phyloP scores from a whole-genome alignment of 768 basidiomycete species.

The Pisolithus sp. region DNA sequence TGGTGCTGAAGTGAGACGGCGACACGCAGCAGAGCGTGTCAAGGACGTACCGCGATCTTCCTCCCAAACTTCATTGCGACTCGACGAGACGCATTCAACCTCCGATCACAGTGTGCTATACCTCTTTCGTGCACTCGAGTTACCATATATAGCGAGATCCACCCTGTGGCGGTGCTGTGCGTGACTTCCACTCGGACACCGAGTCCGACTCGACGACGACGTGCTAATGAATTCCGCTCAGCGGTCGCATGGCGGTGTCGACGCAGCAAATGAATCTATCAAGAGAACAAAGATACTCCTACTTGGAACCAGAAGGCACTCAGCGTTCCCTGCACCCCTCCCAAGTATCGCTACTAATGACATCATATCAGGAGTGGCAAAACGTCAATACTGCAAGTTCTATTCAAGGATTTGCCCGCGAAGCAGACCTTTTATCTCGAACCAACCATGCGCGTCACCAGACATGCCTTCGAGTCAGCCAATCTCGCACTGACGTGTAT shows the following conservation, averaged over 20 bases:
- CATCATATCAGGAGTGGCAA: conserved; percentile 69
- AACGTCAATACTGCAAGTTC: conserved; percentile 82
- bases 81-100: not conserved
- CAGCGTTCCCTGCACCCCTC: not conserved
- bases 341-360: not conserved
- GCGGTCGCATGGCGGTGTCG: conserved; percentile 8
- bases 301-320: conserved; percentile 65
- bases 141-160: not conserved
- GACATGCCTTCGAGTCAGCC: conserved; percentile 75
- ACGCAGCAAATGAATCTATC: conserved; percentile 11
- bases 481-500: not conserved
- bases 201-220: not conserved
- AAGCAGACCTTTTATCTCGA: conserved; percentile 90
- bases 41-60: conserved; percentile 53
- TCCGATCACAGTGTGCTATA: not conserved
- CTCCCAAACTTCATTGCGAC: conserved; percentile 71
- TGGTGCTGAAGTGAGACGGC: conserved; percentile 20
- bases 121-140: not conserved
- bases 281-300: conserved; percentile 63
- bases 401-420: conserved; percentile 79
- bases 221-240: conserved; percentile 2
- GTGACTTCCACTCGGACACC: not conserved
- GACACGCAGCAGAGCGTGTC: not conserved
- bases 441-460: conserved; percentile 71
- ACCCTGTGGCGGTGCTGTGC: not conserved